These are phyloP conservation scores for Hibiscus syriacus DNA, from an alignment of 345 rosid species.

Conservation along the genomic window DNA sequence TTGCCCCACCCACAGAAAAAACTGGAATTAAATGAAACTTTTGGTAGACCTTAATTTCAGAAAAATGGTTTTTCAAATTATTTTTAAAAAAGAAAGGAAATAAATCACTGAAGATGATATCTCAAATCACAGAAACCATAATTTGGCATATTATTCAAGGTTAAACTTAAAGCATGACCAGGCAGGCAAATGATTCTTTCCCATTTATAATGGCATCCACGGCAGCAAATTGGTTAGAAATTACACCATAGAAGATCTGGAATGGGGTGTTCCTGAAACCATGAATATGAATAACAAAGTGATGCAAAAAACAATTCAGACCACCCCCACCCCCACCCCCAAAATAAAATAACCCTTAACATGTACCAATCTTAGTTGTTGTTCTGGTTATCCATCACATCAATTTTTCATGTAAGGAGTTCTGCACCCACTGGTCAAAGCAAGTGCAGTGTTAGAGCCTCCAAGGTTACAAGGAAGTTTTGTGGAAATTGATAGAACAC, in stretches of 20 bases:
- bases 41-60: no score
- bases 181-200: slow-evolving; percentile 65
- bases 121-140: no score
- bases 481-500: slow-evolving; percentile 34
- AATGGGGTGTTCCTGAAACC: slow-evolving; percentile 62
- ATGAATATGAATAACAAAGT: slow-evolving; percentile 11
- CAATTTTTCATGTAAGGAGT: slow-evolving; percentile 71
- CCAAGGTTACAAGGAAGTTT: slow-evolving; percentile 77
- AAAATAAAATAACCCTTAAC: no score
- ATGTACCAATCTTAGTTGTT: slow-evolving; percentile 61
- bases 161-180: slow-evolving; percentile 44
- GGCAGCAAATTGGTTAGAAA: slow-evolving; percentile 75
- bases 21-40: not conserved
- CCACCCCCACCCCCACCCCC: no score
- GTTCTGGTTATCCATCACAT: slow-evolving; percentile 56
- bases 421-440: slow-evolving; percentile 82
- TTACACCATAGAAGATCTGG: slow-evolving; percentile 55
- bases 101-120: no score
- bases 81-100: no score
- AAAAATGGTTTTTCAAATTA: no score
- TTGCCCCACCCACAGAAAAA: not conserved
- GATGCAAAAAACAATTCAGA: slow-evolving; percentile 7
- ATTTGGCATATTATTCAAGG: no score
- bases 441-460: slow-evolving; percentile 73
- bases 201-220: slow-evolving; percentile 70